These are phyloP conservation scores for Yarrowia sp. DNA, from an alignment of 805 yeast genomes.

Conservation along the genomic window DNA sequence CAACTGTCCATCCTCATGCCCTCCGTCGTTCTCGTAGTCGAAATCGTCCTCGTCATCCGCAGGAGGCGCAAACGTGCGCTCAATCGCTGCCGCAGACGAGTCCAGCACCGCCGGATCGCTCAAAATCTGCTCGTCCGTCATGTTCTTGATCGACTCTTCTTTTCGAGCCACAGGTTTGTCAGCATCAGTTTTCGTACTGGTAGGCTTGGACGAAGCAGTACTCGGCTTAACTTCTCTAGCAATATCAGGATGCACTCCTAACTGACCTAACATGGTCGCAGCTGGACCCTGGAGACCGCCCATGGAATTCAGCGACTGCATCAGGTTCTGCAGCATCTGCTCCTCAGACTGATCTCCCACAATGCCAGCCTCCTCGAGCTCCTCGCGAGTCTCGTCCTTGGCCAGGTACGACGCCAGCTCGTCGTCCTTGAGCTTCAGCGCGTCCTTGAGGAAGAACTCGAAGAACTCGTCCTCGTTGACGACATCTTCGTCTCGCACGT, in stretches of 20 bases:
- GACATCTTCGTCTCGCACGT: conserved; percentile 37
- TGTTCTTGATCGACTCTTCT: not conserved
- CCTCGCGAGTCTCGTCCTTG: conserved; percentile 26
- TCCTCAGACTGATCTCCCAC: conserved; percentile 20
- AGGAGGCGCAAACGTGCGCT: conserved; percentile 21
- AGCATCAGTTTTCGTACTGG: too few relatives aligned
- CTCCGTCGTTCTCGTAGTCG: conserved; percentile 2
- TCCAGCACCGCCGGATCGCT: not conserved
- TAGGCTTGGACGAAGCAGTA: too few relatives aligned
- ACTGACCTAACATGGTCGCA: conserved; percentile 39
- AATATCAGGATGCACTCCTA: conserved; percentile 32
- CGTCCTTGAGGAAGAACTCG: conserved; percentile 59
- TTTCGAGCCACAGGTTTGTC: too few relatives aligned
- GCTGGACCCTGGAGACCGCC: conserved; percentile 42
- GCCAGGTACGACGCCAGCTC: conserved; percentile 31
- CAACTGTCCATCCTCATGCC: not conserved
- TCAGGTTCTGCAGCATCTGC: conserved; percentile 34
- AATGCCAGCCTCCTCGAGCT: conserved; percentile 29
- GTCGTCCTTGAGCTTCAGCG: conserved; percentile 47
- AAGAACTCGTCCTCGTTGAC: conserved; percentile 70
- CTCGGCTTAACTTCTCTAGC: not conserved
- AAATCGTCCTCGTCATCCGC: conserved; percentile 14
- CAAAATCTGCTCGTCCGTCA: conserved; percentile 22
- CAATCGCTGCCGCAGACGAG: conserved; percentile 5
- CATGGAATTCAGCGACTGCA: conserved; percentile 36